Base-by-base conservation (phyloP, 2,329 filamentous ascomycete species). In the Diplodia corticola region DNA sequence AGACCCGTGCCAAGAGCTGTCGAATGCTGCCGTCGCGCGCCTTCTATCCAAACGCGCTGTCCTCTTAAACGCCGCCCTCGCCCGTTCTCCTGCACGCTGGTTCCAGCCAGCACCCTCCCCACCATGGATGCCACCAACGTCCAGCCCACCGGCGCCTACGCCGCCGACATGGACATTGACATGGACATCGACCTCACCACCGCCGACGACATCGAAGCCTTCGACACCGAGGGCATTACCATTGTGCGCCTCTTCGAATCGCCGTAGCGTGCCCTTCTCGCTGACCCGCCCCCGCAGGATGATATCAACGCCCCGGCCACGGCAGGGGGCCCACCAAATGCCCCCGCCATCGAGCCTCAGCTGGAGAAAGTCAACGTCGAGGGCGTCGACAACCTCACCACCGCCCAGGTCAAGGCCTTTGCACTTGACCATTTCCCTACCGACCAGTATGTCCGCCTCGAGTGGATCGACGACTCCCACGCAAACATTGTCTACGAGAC, bases 391-490 rank as follows among this genome's bases (percentile, higher is more conserved):
- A 87, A 89, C 50, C 82, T 98, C 75, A 91, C 90, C 35, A 93
- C 93, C 30, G 85, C 88, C 65, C 88, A 97, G 69, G 89, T 98
- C 71, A 89, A 90, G 71, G 82, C 85, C 67, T 97, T 93, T 72
- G 86, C 92, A 9, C 79, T 82, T 55, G 84, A 91, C 69, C 86
- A 95, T 76, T 92, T 86, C 73, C 80, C 83, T 40, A 76, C 78
- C 15, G 82, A 84, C 65, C 74, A 80, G 63, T 82, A 88, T 66
- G 81, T 85, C 65, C 84, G 86, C 68, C 83, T 97, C 69, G 93
- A 98, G 80, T 99, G 95, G 95, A 92, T 99, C 70, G 92, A 98
- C 76, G 95, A 99, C 77, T 89, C 87, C 6, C 94, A 92, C 0
- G 92, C 92, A 69, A 98, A 98, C 75, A 82, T 97, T 63, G 79